phyloP scores from a whole-genome alignment of 331 rosid genomes.

The Pyrus hybrid region DNA sequence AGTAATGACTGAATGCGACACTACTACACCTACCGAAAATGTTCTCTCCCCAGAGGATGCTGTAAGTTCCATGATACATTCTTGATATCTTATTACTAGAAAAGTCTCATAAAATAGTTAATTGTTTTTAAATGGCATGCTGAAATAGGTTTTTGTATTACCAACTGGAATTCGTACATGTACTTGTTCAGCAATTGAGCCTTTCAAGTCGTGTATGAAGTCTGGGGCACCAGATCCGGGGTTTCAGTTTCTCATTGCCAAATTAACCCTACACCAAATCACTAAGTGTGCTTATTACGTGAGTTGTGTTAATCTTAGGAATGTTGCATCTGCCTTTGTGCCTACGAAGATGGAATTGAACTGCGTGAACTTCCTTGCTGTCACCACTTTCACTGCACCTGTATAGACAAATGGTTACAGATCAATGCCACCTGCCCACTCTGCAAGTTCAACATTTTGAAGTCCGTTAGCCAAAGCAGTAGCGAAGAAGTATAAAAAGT shows the following conservation, averaged over 20 bases:
- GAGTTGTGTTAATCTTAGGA: constrained; percentile 35
- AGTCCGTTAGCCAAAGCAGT: constrained; percentile 19
- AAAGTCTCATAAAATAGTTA: neutral
- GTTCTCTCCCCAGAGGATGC: constrained; percentile 64
- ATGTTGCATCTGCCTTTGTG: constrained; percentile 66
- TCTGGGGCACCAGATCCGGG: neutral
- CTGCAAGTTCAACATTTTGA: constrained; percentile 73
- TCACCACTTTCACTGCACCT: constrained; percentile 80
- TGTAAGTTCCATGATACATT: constrained; percentile 43
- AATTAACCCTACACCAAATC: no score
- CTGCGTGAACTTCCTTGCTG: constrained; percentile 81
- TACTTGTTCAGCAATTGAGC: neutral
- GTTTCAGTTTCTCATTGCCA: no score
- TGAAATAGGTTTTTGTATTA: neutral
- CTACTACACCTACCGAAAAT: constrained; percentile 46
- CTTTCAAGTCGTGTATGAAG: neutral
- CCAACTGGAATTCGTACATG: neutral
- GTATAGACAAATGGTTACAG: constrained; percentile 83
- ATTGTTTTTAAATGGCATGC: neutral
- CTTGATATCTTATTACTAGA: neutral
- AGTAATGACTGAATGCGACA: constrained; percentile 55
- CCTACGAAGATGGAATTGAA: constrained; percentile 62
- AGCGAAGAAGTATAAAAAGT: constrained; percentile 40
- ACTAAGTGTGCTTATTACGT: constrained; percentile 6
- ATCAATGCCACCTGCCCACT: constrained; percentile 82